Percentiles rank a stretch among this genome's conserved stretches.
These are phyloP conservation scores for Sarocladium kiliense DNA, from an alignment of 2,329 filamentous ascomycete species.

Conservation along the genomic window DNA sequence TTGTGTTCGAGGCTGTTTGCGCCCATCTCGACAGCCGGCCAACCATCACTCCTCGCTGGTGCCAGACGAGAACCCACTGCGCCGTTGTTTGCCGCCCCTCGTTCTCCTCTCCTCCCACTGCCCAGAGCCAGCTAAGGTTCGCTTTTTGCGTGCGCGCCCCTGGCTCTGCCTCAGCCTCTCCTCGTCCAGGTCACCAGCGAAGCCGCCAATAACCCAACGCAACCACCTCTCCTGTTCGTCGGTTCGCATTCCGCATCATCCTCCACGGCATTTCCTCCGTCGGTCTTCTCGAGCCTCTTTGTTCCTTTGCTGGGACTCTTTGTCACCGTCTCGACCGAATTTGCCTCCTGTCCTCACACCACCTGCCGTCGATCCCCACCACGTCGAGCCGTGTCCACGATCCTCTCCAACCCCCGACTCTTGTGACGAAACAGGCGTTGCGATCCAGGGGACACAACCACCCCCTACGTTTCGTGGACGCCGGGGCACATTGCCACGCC, in stretches of 20 bases:
- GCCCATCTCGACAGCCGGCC: too few species aligned
- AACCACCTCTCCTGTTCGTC: background rate
- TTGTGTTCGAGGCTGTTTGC: too few species aligned
- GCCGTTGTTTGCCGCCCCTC: slow-evolving; percentile 4
- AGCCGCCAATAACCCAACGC: background rate
- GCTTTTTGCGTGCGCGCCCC: slow-evolving; percentile 7
- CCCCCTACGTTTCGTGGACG: slow-evolving; percentile 8
- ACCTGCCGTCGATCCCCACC: background rate
- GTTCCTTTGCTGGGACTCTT: background rate
- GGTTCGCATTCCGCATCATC: background rate
- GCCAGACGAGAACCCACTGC: background rate
- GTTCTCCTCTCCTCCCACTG: background rate
- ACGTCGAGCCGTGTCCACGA: background rate
- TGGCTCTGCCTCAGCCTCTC: slow-evolving; percentile 8
- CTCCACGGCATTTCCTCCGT: background rate
- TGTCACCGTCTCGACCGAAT: background rate
- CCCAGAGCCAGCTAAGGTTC: background rate
- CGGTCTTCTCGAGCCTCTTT: too few species aligned
- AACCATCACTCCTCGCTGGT: background rate
- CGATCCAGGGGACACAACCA: slow-evolving; percentile 6
- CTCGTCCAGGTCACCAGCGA: background rate
- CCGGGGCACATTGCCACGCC: background rate
- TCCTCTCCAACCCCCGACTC: background rate
- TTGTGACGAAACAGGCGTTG: slow-evolving; percentile 3
- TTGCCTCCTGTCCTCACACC: background rate